Percentiles rank a stretch among this genome's conserved stretches.
Conservation (phyloP, 169 alveolate species). For the Toxoplasma gondii region DNA sequence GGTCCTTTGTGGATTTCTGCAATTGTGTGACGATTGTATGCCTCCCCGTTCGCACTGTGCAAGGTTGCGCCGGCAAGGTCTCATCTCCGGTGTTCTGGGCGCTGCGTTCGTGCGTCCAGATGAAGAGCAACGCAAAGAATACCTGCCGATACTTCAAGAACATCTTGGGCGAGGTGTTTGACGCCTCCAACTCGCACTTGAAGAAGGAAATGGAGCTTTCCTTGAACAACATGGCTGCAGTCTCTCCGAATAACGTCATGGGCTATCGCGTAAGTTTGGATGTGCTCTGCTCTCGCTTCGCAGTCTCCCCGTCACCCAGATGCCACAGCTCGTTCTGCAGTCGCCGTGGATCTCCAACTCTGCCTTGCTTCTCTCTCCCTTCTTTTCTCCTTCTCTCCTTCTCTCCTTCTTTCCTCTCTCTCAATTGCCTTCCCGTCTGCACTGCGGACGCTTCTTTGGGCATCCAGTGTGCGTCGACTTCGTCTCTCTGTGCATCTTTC, state of each 20-base stretch:
- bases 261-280: conserved; percentile 47
- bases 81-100: not conserved
- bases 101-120: conserved; percentile 21
- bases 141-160: conserved; percentile 91
- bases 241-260: conserved; percentile 14
- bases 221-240: not conserved
- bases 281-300: not conserved
- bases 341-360: not conserved
- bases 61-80: not conserved
- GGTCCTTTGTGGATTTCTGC: no score
- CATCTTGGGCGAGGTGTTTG: conserved; percentile 83
- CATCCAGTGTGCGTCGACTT: not conserved
- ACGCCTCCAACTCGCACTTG: conserved; percentile 47
- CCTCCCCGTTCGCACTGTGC: conserved; percentile 7
- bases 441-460: not conserved
- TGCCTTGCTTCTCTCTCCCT: not conserved
- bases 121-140: conserved; percentile 86
- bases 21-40: no score
- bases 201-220: conserved; percentile 1
- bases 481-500: conserved; percentile 17
- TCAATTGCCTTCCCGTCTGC: not conserved
- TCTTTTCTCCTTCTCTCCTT: not conserved
- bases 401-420: not conserved
- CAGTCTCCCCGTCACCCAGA: not conserved
- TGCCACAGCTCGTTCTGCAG: not conserved